Conservation (phyloP, 2,329 filamentous ascomycete genomes). For the Fusarium humuli region DNA sequence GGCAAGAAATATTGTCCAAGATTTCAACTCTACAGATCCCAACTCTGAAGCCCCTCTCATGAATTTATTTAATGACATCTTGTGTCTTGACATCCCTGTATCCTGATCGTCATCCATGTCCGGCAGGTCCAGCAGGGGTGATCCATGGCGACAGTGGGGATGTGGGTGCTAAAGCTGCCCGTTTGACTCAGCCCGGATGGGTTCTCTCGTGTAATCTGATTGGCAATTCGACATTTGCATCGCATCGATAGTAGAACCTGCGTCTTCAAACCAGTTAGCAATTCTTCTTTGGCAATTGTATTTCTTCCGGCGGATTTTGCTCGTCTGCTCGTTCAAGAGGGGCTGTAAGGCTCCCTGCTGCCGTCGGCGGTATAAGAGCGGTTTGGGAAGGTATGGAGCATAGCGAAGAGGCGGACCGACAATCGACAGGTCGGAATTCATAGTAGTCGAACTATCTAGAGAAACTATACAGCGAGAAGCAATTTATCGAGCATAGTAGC, state of each 20-base stretch:
- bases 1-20: neutral
- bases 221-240: neutral
- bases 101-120: neutral
- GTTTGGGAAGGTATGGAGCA: neutral
- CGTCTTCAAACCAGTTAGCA: too few relatives aligned
- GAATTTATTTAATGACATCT: neutral
- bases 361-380: neutral
- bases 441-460: neutral
- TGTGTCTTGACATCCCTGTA: conserved; percentile 9
- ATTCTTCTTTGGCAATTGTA: neutral
- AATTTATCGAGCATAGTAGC: rapidly evolving
- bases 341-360: neutral
- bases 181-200: conserved; percentile 40
- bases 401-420: neutral
- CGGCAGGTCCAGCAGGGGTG: neutral
- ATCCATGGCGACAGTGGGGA: neutral
- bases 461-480: rapidly evolving
- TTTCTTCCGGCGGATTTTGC: neutral
- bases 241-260: neutral
- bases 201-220: neutral
- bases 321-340: neutral
- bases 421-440: neutral
- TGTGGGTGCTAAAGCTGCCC: conserved; percentile 11
- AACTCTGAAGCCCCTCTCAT: neutral
- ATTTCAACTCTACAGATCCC: too few relatives aligned